These are phyloP conservation scores for Suhomyces tanzawaensis DNA, from an alignment of 805 yeast species.

Conservation along the genomic window DNA sequence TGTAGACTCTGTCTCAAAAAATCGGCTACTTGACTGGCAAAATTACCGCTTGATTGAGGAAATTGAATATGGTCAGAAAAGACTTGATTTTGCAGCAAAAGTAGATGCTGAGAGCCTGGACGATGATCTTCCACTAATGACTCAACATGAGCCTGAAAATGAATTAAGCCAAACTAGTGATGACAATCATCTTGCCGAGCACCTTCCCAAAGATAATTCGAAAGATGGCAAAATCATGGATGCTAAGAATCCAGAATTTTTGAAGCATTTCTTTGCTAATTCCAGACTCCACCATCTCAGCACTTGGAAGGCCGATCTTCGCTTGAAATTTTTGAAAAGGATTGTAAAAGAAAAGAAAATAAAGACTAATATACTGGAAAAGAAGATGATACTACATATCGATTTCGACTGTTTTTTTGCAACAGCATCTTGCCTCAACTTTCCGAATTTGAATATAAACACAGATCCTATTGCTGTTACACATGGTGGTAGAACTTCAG, in stretches of 20 bases:
- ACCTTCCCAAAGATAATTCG: not conserved
- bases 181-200: slow-evolving; percentile 6
- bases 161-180: too few species aligned
- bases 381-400: slow-evolving; percentile 60
- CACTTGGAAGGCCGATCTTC: slow-evolving; percentile 76
- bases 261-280: slow-evolving; percentile 67
- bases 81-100: slow-evolving; percentile 18
- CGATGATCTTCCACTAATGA: slow-evolving; percentile 7
- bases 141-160: slow-evolving; percentile 10
- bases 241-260: slow-evolving; percentile 76
- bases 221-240: slow-evolving; percentile 32
- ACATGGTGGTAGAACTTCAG: slow-evolving; percentile 62
- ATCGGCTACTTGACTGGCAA: slow-evolving; percentile 64
- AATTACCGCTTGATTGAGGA: slow-evolving; percentile 52
- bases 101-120: slow-evolving; percentile 3
- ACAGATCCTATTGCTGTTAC: slow-evolving; percentile 60
- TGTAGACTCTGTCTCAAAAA: slow-evolving; percentile 53
- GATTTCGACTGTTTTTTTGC: slow-evolving; percentile 97
- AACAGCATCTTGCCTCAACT: slow-evolving; percentile 65
- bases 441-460: slow-evolving; percentile 51
- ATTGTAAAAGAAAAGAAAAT: slow-evolving; percentile 32
- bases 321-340: slow-evolving; percentile 54
- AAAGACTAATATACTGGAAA: not conserved
- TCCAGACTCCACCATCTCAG: slow-evolving; percentile 89
- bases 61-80: slow-evolving; percentile 53